Evolutionary conservation across 139 green algal species (phyloP).

Genomic region (Chlamydomonas sp.): DNA sequence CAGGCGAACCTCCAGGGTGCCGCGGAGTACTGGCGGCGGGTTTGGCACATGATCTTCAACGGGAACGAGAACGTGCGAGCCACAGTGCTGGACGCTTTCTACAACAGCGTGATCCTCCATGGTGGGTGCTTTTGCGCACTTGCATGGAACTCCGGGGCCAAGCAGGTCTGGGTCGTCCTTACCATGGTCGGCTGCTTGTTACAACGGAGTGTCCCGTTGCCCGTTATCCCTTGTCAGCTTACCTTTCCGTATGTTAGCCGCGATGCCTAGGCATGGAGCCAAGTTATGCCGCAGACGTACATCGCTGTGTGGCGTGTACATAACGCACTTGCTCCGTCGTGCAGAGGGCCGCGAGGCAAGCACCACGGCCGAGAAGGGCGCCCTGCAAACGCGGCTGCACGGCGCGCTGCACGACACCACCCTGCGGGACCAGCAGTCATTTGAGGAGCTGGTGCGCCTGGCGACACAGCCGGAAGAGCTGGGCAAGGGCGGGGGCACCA

Average conservation of each 20-base stretch:
- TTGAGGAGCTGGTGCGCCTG: conserved; percentile 39
- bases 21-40: conserved; percentile 50
- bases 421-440: conserved; percentile 15
- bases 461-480: not conserved
- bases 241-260: no score
- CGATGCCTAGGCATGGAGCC: no score
- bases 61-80: conserved; percentile 67
- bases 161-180: not conserved
- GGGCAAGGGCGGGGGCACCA: no score
- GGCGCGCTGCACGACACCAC: not conserved
- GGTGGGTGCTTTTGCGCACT: conserved; percentile 6
- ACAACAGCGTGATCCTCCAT: conserved; percentile 31
- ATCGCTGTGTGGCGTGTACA: no score
- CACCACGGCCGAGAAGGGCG: not conserved
- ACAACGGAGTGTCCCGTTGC: not conserved
- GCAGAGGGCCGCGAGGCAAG: no score
- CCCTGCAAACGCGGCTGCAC: not conserved
- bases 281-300: no score
- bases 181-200: not conserved
- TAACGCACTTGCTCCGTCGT: no score
- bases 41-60: conserved; percentile 91
- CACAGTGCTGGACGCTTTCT: conserved; percentile 77
- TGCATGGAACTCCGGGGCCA: conserved; percentile 51
- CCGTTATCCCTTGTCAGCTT: no score
- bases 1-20: conserved; percentile 8